Conservation (phyloP, 2,329 filamentous ascomycete genomes). For the Berkeleyomyces rouxiae region DNA sequence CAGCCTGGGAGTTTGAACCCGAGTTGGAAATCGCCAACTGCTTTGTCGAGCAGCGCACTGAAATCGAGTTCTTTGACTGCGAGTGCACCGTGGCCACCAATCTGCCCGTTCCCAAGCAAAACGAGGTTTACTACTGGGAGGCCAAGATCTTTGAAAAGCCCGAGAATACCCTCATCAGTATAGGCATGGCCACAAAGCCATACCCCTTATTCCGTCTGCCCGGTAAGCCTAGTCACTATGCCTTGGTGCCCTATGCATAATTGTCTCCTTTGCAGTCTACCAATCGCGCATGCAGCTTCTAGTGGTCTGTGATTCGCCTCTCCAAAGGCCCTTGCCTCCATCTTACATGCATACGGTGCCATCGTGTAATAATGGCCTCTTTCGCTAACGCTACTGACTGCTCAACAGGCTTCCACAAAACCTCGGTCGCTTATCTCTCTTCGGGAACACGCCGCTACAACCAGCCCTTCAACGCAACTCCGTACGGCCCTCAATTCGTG, state of each 20-base stretch:
- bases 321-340: neutral
- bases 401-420: conserved; percentile 62
- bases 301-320: neutral
- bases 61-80: conserved; percentile 97
- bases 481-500: conserved; percentile 69
- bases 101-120: conserved; percentile 90
- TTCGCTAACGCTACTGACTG: neutral
- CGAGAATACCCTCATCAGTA: conserved; percentile 68
- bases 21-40: conserved; percentile 97
- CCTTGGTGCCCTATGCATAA: neutral
- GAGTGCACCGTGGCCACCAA: conserved; percentile 97
- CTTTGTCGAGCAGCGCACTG: conserved; percentile 88
- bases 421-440: conserved; percentile 81
- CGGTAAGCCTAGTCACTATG: conserved; percentile 39
- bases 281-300: neutral
- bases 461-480: conserved; percentile 67
- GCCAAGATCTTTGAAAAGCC: conserved; percentile 97
- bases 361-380: neutral
- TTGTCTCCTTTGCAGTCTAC: neutral
- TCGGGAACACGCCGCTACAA: conserved; percentile 77
- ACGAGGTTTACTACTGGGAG: conserved; percentile 99
- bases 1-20: conserved; percentile 98
- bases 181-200: conserved; percentile 91
- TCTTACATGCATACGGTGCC: neutral
- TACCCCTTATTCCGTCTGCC: conserved; percentile 90